Evolutionary conservation across 106 monocot species (phyloP), one percentile per base, ranked within the genome.

Genomic region (Phalaenopsis equestris): DNA sequence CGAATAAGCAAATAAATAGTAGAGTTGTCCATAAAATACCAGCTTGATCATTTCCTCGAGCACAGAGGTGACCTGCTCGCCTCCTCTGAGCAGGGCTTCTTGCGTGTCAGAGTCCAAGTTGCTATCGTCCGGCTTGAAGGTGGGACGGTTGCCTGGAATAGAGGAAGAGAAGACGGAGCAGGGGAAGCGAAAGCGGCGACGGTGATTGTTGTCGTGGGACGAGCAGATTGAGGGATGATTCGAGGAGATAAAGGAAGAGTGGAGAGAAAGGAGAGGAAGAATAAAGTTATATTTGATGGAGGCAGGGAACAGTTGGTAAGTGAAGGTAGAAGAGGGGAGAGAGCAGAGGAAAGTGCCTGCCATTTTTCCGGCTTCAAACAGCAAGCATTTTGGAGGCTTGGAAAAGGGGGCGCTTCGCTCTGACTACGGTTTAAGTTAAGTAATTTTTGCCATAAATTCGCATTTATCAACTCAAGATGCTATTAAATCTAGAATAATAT

Each of bases 21-120:
- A 30, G 39, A 3, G 24, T 12, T 57, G 3, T 5, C 3, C 0
- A 5, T 45, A 36, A 37, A 46, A 41, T 86, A 99, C 98, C 89
- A 99, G 88, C 23, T 88, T 82, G 82, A 93, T n/a, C 92, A 99
- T 99, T 80, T 99, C 92, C 77, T 94, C 79, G 43, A 99, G 89
- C 2, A 99, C 89, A 12, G 94, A 99, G 58, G 87, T 86, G 84
- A 99, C 98, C 88, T 99, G 94, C 79, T 92, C 94, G 64, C 98
- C 98, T 42, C 98, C 98, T 47, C 80, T 92, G 84, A 99, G 86
- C n/a, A 94, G 68, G 75, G 90, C 91, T 39, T 94, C 86, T 74
- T 90, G 79, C 79, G 86, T 77, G 36, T 87, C 79, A 37, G 86
- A 42, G 72, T 88, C 89, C 87, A 84, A 87, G 43, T 82, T 82